Conservation (phyloP, 2,329 filamentous ascomycete species). For the Mycocentrospora acerina region DNA sequence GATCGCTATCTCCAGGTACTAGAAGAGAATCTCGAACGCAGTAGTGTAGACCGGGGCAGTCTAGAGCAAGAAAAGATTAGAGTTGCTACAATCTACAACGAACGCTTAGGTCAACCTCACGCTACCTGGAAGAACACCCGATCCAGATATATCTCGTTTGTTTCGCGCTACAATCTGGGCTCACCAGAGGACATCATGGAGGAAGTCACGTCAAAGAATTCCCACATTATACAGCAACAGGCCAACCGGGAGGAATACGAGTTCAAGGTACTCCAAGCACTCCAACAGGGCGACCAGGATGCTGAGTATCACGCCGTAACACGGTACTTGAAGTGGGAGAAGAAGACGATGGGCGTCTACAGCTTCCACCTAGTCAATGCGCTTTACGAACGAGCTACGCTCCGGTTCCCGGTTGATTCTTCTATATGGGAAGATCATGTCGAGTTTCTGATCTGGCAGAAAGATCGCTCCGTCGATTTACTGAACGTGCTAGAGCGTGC, state of each 20-base stretch:
- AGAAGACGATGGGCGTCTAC: slow-evolving; percentile 58
- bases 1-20: slow-evolving; percentile 74
- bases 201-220: slow-evolving; percentile 63
- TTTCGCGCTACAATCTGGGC: slow-evolving; percentile 69
- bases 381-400: slow-evolving; percentile 77
- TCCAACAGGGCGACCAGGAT: slow-evolving; percentile 57
- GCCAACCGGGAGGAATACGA: slow-evolving; percentile 68
- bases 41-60: slow-evolving; percentile 51
- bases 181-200: slow-evolving; percentile 76
- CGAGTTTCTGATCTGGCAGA: slow-evolving; percentile 65
- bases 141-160: slow-evolving; percentile 71
- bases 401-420: slow-evolving; percentile 71
- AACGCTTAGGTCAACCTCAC: slow-evolving; percentile 72
- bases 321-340: slow-evolving; percentile 86
- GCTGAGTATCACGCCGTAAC: slow-evolving; percentile 56
- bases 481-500: slow-evolving; percentile 77
- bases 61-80: slow-evolving; percentile 57
- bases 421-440: slow-evolving; percentile 81
- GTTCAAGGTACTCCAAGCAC: slow-evolving; percentile 62
- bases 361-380: slow-evolving; percentile 58
- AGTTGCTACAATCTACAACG: slow-evolving; percentile 68
- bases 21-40: slow-evolving; percentile 65
- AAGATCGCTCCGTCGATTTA: slow-evolving; percentile 50
- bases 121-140: slow-evolving; percentile 73
- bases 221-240: slow-evolving; percentile 64